phyloP scores from a whole-genome alignment of 805 yeast genomes.

The Clavispora vitiphila region DNA sequence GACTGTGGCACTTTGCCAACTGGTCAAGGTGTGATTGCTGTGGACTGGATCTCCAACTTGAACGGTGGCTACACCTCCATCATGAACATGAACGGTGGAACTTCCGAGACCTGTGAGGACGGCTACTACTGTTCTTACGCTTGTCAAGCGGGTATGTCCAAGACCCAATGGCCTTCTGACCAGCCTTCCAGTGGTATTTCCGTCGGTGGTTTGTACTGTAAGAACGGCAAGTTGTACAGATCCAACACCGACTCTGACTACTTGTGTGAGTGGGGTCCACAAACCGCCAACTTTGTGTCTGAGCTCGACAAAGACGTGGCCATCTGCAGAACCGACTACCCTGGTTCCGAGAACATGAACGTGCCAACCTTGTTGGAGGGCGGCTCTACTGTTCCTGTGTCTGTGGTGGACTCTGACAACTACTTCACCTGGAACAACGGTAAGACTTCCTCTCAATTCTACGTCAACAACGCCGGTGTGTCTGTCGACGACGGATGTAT shows the following conservation, averaged over 20 bases:
- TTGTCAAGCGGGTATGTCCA: conserved; percentile 98
- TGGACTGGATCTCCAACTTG: conserved; percentile 22
- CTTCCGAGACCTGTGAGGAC: conserved; percentile 47
- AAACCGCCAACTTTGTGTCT: conserved; percentile 64
- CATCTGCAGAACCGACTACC: conserved; percentile 97
- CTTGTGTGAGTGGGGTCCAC: conserved; percentile 85
- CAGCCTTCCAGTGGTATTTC: conserved; percentile 91
- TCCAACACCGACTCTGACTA: conserved; percentile 60
- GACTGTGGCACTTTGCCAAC: conserved; percentile 19
- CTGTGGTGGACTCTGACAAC: conserved; percentile 74
- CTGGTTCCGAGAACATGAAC: conserved; percentile 98
- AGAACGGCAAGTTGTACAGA: conserved; percentile 78
- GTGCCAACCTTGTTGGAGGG: conserved; percentile 80
- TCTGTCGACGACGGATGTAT: conserved; percentile 63
- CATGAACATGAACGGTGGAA: conserved; percentile 46
- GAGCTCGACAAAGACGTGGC: conserved; percentile 67
- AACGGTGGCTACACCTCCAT: conserved; percentile 42
- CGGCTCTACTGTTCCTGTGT: conserved; percentile 59
- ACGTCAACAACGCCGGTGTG: conserved; percentile 86
- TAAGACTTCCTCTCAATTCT: conserved; percentile 90
- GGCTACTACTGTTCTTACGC: conserved; percentile 90
- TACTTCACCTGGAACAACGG: conserved; percentile 83
- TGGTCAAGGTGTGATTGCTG: conserved; percentile 18
- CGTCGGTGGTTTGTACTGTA: conserved; percentile 88
- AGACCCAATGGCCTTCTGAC: conserved; percentile 91